Evolutionary conservation across 2,329 filamentous ascomycete species (phyloP).

Genomic region (Annulohypoxylon truncatum): DNA sequence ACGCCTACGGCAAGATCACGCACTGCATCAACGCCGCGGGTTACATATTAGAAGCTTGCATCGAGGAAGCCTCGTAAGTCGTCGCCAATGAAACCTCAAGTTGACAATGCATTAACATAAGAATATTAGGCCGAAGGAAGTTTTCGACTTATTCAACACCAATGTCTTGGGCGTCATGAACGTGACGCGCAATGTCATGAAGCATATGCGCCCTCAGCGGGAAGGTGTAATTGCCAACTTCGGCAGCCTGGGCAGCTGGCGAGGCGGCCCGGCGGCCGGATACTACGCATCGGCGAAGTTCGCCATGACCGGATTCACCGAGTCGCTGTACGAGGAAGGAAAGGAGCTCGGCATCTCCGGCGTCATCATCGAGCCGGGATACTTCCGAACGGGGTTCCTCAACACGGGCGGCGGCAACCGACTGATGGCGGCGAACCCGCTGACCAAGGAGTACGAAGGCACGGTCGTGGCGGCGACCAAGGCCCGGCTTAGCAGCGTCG

Average conservation of each 20-base stretch:
- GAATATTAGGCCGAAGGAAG: slow-evolving; percentile 41
- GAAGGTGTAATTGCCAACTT: slow-evolving; percentile 56
- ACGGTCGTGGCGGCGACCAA: slow-evolving; percentile 47
- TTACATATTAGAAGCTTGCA: slow-evolving; percentile 56
- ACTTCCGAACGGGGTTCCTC: slow-evolving; percentile 64
- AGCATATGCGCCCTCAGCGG: slow-evolving; percentile 50
- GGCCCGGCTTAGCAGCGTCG: slow-evolving; percentile 48
- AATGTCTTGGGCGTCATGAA: slow-evolving; percentile 58
- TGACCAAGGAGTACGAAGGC: slow-evolving; percentile 50
- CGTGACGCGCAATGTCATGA: slow-evolving; percentile 53
- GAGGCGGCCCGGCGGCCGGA: slow-evolving; percentile 45
- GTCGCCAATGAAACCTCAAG: background rate
- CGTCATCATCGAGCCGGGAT: slow-evolving; percentile 62
- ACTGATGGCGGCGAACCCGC: slow-evolving; percentile 42
- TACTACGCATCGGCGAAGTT: slow-evolving; percentile 57
- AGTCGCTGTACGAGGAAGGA: slow-evolving; percentile 52
- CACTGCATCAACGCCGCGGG: slow-evolving; percentile 62
- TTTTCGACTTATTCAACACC: slow-evolving; percentile 50
- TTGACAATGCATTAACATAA: background rate
- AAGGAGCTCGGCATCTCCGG: slow-evolving; percentile 54
- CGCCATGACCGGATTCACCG: slow-evolving; percentile 54
- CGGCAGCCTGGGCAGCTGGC: slow-evolving; percentile 55
- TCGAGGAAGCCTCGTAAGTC: slow-evolving; percentile 54
- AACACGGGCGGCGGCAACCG: slow-evolving; percentile 50
- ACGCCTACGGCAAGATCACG: slow-evolving; percentile 56